phyloP scores from a whole-genome alignment of 257 asterid species.

The Solanum peruvianum region DNA sequence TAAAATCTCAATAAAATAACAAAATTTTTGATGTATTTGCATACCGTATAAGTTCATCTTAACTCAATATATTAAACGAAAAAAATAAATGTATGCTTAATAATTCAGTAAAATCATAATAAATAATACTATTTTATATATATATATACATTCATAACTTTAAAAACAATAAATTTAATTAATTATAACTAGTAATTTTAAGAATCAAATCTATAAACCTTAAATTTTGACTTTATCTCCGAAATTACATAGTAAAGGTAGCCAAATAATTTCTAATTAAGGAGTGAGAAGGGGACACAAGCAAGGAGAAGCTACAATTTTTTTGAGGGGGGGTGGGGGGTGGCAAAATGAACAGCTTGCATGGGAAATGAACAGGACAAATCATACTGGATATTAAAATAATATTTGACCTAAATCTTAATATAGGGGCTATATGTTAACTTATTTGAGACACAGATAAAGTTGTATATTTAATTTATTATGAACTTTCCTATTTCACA shows the following conservation, averaged over 20 bases:
- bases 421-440: neutral
- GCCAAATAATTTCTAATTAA: neutral
- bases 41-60: neutral
- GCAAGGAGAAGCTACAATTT: neutral
- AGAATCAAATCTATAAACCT: neutral
- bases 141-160: neutral
- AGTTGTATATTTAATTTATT: neutral
- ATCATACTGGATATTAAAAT: neutral
- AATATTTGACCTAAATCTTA: slow-evolving; percentile 31
- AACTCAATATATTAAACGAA: rapidly evolving
- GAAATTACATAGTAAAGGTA: neutral
- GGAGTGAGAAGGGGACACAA: neutral
- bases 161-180: neutral
- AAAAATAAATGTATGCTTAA: neutral
- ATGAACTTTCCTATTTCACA: neutral
- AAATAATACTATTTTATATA: neutral
- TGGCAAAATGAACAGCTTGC: slow-evolving; percentile 9
- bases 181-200: neutral
- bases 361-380: neutral
- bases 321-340: too few relatives aligned
- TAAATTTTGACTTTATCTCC: neutral
- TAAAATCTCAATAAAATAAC: neutral
- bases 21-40: neutral
- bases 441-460: neutral
- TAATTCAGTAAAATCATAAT: neutral